These are phyloP conservation scores for Ascoidea tarda DNA, from an alignment of 805 yeast genomes.

Conservation along the genomic window DNA sequence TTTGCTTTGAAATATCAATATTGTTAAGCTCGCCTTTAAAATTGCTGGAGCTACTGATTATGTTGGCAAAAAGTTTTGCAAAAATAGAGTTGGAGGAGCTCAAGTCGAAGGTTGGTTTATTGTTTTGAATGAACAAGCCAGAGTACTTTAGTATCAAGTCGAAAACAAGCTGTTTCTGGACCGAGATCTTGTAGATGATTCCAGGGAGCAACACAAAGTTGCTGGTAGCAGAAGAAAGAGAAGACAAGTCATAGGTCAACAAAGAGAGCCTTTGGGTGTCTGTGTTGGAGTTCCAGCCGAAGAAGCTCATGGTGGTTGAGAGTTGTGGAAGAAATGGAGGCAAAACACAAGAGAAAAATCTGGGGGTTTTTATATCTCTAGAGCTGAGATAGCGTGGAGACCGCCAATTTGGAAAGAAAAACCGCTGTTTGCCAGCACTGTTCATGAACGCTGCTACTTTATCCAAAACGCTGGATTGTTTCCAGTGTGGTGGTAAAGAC, in stretches of 20 bases:
- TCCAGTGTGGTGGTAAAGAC: no score
- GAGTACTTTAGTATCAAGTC: constrained; percentile 1
- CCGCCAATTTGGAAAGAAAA: no score
- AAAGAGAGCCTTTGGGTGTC: not conserved
- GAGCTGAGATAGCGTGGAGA: no score
- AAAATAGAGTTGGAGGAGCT: not conserved
- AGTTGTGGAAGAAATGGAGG: no score
- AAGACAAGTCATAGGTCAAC: not conserved
- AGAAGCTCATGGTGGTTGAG: no score
- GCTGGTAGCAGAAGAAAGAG: not conserved
- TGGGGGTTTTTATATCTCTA: no score
- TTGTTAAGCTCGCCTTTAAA: constrained; percentile 21
- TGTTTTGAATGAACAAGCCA: not conserved
- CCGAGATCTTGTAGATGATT: constrained; percentile 40
- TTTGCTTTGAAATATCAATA: constrained; percentile 16
- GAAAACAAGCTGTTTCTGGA: constrained; percentile 14
- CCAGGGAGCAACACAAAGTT: constrained; percentile 42
- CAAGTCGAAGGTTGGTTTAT: not conserved
- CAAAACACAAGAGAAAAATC: no score
- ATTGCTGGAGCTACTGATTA: constrained; percentile 9
- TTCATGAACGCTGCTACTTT: no score
- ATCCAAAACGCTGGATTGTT: no score
- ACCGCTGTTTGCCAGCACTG: no score
- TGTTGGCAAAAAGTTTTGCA: not conserved
- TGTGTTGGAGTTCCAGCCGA: no score